Evolutionary conservation across 805 yeast genomes (phyloP).

Genomic region (Saccharomycopsis synnaedendra): DNA sequence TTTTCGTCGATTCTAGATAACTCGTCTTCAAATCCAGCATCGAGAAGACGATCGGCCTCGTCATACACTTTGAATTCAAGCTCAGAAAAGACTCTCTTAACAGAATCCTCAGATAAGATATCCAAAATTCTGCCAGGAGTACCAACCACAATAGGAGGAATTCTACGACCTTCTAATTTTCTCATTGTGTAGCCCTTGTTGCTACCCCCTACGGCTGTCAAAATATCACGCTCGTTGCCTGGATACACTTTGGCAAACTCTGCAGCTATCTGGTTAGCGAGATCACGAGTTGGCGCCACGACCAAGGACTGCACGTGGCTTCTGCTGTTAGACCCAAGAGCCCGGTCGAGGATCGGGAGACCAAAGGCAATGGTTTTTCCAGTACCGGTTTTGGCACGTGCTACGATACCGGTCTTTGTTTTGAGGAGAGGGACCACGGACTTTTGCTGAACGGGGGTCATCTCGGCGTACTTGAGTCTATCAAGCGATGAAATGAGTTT

Average conservation of each 20-base stretch:
- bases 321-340: constrained; percentile 24
- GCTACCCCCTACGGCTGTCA: constrained; percentile 63
- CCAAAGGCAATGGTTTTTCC: constrained; percentile 90
- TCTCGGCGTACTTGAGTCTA: constrained; percentile 5
- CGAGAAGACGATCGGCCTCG: constrained; percentile 85
- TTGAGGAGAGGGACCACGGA: constrained; percentile 47
- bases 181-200: constrained; percentile 28
- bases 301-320: constrained; percentile 48
- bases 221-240: constrained; percentile 16
- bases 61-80: constrained; percentile 66
- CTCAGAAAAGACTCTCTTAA: constrained; percentile 29
- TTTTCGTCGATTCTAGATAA: constrained; percentile 44
- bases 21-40: constrained; percentile 65
- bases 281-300: constrained; percentile 84
- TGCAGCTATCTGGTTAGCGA: constrained; percentile 34
- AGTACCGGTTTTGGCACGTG: constrained; percentile 90
- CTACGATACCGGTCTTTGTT: constrained; percentile 52
- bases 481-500: constrained; percentile 2
- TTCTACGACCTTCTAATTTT: constrained; percentile 22
- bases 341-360: constrained; percentile 60
- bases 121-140: constrained; percentile 84
- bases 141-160: constrained; percentile 62
- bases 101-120: constrained; percentile 35
- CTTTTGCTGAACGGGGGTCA: constrained; percentile 62
- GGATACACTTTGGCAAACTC: constrained; percentile 6